Conservation (phyloP, 2,329 filamentous ascomycete genomes). For the Aspergillus sp. region DNA sequence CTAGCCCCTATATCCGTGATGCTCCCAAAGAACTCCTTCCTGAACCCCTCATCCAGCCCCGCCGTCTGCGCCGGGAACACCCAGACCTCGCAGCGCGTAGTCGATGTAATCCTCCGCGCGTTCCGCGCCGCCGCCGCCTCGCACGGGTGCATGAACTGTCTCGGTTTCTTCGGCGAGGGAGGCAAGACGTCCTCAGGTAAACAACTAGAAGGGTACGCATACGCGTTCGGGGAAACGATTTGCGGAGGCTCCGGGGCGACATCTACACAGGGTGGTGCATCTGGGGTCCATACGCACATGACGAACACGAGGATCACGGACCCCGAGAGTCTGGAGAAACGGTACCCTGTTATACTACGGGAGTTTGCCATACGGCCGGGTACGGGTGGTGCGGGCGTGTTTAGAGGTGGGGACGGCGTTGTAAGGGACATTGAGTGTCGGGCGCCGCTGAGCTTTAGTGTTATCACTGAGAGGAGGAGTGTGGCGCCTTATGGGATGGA, state of each 20-base stretch:
- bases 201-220: conserved; percentile 62
- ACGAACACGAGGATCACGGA: conserved; percentile 87
- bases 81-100: conserved; percentile 74
- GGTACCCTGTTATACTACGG: conserved; percentile 73
- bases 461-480: conserved; percentile 73
- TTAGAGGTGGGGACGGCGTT: conserved; percentile 75
- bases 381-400: conserved; percentile 66
- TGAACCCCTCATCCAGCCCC: conserved; percentile 72
- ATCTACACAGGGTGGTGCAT: conserved; percentile 71
- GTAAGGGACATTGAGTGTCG: conserved; percentile 82
- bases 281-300: conserved; percentile 80
- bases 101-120: conserved; percentile 77
- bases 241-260: conserved; percentile 77
- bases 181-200: conserved; percentile 63
- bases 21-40: conserved; percentile 67
- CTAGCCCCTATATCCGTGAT: conserved; percentile 72
- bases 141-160: conserved; percentile 81
- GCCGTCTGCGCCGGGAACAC: conserved; percentile 84
- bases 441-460: conserved; percentile 75
- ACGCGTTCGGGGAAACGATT: conserved; percentile 87
- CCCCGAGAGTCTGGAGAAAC: conserved; percentile 75
- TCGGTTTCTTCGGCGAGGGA: conserved; percentile 70
- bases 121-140: conserved; percentile 76
- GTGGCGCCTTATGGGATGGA: conserved; percentile 78
- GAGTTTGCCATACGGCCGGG: conserved; percentile 68